Percentiles rank a stretch among this genome's conserved stretches.
phyloP scores from a whole-genome alignment of 192 early-diverging fungal species.

The Dissophora ornata region DNA sequence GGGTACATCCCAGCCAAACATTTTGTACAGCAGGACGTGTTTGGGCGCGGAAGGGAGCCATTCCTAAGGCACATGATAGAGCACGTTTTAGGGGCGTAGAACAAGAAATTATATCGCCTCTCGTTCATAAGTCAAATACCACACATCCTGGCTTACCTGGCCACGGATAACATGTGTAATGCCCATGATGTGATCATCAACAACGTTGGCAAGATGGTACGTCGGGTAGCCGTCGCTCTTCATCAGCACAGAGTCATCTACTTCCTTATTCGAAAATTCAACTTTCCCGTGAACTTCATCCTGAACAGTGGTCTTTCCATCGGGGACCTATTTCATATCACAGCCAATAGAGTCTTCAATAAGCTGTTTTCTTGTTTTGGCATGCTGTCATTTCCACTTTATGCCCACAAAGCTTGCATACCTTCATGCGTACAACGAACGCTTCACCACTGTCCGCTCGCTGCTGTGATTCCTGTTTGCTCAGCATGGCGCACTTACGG shows the following conservation, averaged over 20 bases:
- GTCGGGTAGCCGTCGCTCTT: conserved; percentile 95
- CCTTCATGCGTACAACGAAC: conserved; percentile 80
- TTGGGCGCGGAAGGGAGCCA: conserved; percentile 96
- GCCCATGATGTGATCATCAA: conserved; percentile 92
- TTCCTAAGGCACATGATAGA: conserved; percentile 60
- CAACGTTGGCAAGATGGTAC: conserved; percentile 95
- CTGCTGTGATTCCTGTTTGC: conserved; percentile 71
- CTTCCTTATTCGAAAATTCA: conserved; percentile 73
- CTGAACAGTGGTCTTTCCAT: conserved; percentile 66
- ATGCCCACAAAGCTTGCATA: conserved; percentile 26
- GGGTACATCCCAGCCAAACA: conserved; percentile 84
- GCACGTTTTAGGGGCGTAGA: neutral
- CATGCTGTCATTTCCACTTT: neutral
- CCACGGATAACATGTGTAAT: conserved; percentile 94
- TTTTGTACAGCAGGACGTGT: conserved; percentile 84
- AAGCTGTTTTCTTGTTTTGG: no score
- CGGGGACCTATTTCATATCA: conserved; percentile 53
- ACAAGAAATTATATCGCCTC: no score
- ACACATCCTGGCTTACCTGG: conserved; percentile 60
- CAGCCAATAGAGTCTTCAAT: no score
- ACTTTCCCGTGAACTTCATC: conserved; percentile 85
- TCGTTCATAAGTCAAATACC: no score
- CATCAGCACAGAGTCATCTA: conserved; percentile 91
- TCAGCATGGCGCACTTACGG: conserved; percentile 78
- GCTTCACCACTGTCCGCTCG: conserved; percentile 66